Evolutionary conservation across 768 basidiomycete genomes (phyloP).

Genomic region (Hypholoma fasciculare): DNA sequence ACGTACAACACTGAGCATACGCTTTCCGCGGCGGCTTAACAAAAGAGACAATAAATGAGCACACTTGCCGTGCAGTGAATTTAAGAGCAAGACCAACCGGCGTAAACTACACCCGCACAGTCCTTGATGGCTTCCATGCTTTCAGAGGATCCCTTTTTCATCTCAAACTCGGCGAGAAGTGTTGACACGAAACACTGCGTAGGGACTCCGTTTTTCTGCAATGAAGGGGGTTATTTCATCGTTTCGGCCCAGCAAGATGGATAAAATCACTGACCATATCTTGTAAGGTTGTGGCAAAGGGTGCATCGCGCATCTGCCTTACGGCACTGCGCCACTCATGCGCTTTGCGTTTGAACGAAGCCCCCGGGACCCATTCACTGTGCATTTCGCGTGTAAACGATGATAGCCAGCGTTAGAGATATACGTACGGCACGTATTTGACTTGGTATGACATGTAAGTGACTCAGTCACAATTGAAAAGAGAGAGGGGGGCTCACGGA

Average conservation of each 20-base stretch:
- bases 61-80: not conserved
- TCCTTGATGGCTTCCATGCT: conserved; percentile 19
- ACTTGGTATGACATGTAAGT: conserved; percentile 32
- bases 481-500: conserved; percentile 25
- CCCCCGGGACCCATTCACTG: conserved; percentile 52
- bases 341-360: conserved; percentile 50
- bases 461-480: conserved; percentile 25
- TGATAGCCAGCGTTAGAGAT: not conserved
- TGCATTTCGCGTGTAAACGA: not conserved
- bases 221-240: not conserved
- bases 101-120: conserved; percentile 21
- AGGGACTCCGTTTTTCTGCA: conserved; percentile 32
- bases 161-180: conserved; percentile 18
- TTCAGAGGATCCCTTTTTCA: conserved; percentile 11
- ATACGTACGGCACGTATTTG: conserved; percentile 46
- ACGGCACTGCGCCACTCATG: conserved; percentile 48
- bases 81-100: conserved; percentile 13
- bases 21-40: conserved; percentile 21
- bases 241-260: not conserved
- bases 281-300: conserved; percentile 35
- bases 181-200: conserved; percentile 29
- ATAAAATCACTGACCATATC: conserved; percentile 32
- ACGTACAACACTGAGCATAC: too few species aligned
- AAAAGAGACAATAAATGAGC: not conserved
- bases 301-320: conserved; percentile 47